Evolutionary conservation across 257 asterid species (phyloP), one percentile per base, ranked within the genome.

Genomic region (Nicotiana tabacum): DNA sequence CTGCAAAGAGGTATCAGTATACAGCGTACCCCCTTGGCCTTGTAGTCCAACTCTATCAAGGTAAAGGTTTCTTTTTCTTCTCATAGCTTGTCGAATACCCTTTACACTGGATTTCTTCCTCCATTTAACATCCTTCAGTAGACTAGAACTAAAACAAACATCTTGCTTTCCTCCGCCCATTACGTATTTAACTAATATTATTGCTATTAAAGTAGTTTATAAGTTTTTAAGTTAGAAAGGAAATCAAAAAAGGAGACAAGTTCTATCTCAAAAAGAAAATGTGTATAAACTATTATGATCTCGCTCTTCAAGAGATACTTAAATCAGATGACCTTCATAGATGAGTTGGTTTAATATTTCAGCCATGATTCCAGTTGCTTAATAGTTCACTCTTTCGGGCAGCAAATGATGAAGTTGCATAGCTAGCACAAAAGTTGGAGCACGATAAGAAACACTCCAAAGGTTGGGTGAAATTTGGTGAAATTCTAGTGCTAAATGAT

Each of bases 261-360:
- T 76, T 29, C n/a, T 76, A 29, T 76, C 53, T 76, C 39, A 74
- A 48, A 72, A 74, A 17, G 79, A 74, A 74, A 70, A 70, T 39
- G 58, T 43, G 12, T 21, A 43, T 70, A 46, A 74, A 6, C 62
- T 43, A 76, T 51, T 13, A 7, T 76, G 62, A 27, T 76, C 80
- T 48, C 29, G 53, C 64, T 76, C 29, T 48, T 24, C 24, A 27
- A 74, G 62, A 74, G 39, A 46, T 74, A 24, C 61, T 48, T 24
- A 13, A 48, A 17, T 43, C 51, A 43, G 51, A 43, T 27, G 62
- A 74, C 64, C 27, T 13, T 39, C 64, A 29, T 16, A 76, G 16
- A 76, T 15, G 64, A 76, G 46, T 27, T 76, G 64, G 43, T 51
- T 48, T 76, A 76, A 27, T 21, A 51, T 76, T 76, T 51, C 62